phyloP scores from a whole-genome alignment of 805 yeast genomes.

The Yamadazyma paraphyllophila region DNA sequence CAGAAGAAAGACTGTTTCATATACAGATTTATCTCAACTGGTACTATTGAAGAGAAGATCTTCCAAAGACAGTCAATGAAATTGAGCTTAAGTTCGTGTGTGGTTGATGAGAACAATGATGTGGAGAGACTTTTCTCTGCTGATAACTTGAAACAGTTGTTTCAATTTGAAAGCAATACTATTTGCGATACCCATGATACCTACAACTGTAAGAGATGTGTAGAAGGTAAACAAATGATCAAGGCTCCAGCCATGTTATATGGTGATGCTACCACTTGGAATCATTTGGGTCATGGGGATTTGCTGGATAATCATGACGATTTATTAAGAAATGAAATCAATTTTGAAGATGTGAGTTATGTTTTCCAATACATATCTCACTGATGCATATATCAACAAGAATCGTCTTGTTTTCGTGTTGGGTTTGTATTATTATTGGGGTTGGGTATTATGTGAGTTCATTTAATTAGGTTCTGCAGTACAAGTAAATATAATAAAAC shows the following conservation, averaged over 20 bases:
- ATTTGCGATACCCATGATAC: constrained; percentile 91
- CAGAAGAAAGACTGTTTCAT: constrained; percentile 96
- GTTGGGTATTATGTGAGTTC: too few relatives aligned
- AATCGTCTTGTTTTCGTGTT: too few relatives aligned
- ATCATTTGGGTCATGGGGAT: constrained; percentile 70
- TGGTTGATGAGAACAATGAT: constrained; percentile 93
- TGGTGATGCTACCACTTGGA: constrained; percentile 98
- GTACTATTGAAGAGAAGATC: constrained; percentile 94
- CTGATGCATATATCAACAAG: constrained; percentile 14
- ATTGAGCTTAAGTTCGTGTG: constrained; percentile 88
- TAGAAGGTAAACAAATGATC: constrained; percentile 48
- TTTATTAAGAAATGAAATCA: constrained; percentile 69
- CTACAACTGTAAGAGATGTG: constrained; percentile 82
- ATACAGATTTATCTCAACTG: constrained; percentile 89
- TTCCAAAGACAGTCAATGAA: constrained; percentile 96
- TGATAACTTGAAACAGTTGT: constrained; percentile 73
- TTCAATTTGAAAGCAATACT: constrained; percentile 65
- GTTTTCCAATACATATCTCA: constrained; percentile 95
- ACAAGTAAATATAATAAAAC: too few relatives aligned
- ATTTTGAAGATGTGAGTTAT: constrained; percentile 69
- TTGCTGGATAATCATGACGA: constrained; percentile 71
- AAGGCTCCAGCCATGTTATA: constrained; percentile 86
- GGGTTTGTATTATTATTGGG: too few relatives aligned
- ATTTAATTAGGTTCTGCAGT: too few relatives aligned
- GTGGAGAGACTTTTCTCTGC: constrained; percentile 89